Base-by-base conservation (phyloP, 139 green algal species). In the Penium margaritaceum region DNA sequence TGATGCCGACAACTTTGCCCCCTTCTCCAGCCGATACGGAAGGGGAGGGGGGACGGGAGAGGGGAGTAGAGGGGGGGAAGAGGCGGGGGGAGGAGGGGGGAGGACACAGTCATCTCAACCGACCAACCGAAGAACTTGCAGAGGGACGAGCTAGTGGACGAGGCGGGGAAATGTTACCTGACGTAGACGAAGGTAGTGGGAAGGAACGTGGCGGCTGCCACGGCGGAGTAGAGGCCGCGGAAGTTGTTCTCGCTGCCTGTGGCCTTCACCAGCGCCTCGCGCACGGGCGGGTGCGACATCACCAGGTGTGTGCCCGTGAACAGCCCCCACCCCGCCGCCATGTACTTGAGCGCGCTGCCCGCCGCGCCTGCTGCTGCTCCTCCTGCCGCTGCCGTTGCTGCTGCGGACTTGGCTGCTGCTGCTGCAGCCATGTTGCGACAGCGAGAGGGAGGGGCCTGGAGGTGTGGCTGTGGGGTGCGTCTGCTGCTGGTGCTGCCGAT, bases 201-300 rank as follows among this genome's bases (percentile, higher is more conserved):
- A 1, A 41, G 12, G n/a, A 70, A 58, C 29, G 63, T 70, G 37
- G 30, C 63, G 1, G 46, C 17, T 12, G 63, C 15, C 37, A 70
- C 63, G 63, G n/a, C 24, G 37, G 63, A 70, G 63, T 70, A 70
- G 24, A 36, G 37, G 12, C 63, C 63, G 24, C 44, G 43, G 63
- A 70, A 70, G 12, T 44, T 32, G 37, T 15, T 30, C 63, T 70
- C 63, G 63, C 32, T 30, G 63, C 63, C 63, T 30, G 46, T 9
- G 29, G 15, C 12, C 6, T 32, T 12, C 2, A 70, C 19, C 30
- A 36, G 24, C 63, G 43, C 63, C 63, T 70, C 63, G 24, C 63
- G 63, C 32, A 70, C 63, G 63, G 63, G 32, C 24, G 63, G 63
- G 63, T 70, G 63, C 63, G 63, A 70, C 63, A 70, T 34, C 30